Percentiles rank a stretch among this genome's conserved stretches.
These are phyloP conservation scores for Hypoxylon subgilvum DNA, from an alignment of 495 filamentous ascomycete genomes.

Conservation along the genomic window DNA sequence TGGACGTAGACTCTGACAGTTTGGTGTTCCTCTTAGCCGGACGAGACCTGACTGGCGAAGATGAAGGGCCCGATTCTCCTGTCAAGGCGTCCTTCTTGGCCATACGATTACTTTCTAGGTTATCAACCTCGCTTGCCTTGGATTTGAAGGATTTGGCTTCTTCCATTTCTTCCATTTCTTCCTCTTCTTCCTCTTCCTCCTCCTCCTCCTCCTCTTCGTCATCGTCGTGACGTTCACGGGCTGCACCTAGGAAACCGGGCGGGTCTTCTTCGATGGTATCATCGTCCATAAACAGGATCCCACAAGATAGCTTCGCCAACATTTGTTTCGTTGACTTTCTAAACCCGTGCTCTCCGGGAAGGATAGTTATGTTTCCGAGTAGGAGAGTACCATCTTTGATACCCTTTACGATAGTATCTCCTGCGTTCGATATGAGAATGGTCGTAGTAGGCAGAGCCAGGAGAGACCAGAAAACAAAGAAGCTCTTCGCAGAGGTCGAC, in stretches of 20 bases:
- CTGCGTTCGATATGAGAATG: constrained; percentile 82
- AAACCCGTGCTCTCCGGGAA: constrained; percentile 69
- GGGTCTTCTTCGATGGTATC: constrained; percentile 41
- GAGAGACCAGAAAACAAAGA: constrained; percentile 91
- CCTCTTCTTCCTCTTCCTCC: constrained; percentile 1
- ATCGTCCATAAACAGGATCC: constrained; percentile 44
- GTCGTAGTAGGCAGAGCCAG: constrained; percentile 83
- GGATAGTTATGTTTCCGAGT: constrained; percentile 74
- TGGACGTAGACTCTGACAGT: not conserved
- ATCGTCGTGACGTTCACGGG: constrained; percentile 26
- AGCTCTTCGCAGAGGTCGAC: constrained; percentile 74
- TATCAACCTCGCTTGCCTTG: constrained; percentile 11
- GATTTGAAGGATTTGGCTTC: too few relatives aligned
- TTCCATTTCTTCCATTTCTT: not conserved
- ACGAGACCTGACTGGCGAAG: not conserved
- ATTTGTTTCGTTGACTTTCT: constrained; percentile 48
- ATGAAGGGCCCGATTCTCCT: constrained; percentile 7
- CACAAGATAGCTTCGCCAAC: constrained; percentile 45
- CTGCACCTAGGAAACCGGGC: constrained; percentile 53
- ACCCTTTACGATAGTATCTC: constrained; percentile 74
- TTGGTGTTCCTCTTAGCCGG: not conserved
- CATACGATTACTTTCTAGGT: constrained; percentile 30
- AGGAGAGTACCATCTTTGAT: constrained; percentile 72
- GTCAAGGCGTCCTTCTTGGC: constrained; percentile 19
- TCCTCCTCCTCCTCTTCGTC: constrained; percentile 27